These are phyloP conservation scores for Pseudozyma hubeiensis DNA, from an alignment of 1,284 basidiomycete species.

Conservation along the genomic window DNA sequence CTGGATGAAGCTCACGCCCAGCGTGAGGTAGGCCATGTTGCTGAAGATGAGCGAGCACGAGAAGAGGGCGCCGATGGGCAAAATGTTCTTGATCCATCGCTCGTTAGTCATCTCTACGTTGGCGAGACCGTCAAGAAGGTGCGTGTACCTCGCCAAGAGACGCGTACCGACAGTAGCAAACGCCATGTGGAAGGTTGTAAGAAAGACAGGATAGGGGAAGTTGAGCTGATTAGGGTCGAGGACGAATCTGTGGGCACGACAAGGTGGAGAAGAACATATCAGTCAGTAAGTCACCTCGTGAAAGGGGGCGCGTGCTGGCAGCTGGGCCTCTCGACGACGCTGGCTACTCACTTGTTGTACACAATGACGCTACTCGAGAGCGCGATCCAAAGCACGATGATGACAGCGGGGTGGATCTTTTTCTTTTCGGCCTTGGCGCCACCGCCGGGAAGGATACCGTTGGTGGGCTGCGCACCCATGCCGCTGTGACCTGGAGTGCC, in stretches of 20 bases:
- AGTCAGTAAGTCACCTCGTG: neutral
- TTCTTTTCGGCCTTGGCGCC: conserved; percentile 54
- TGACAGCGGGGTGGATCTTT: conserved; percentile 72
- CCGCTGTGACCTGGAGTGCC: conserved; percentile 52
- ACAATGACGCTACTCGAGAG: conserved; percentile 92
- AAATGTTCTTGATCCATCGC: conserved; percentile 77
- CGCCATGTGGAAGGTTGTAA: conserved; percentile 68
- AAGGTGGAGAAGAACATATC: neutral
- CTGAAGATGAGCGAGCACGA: conserved; percentile 89
- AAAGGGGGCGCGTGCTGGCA: too few relatives aligned
- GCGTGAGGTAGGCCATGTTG: conserved; percentile 92
- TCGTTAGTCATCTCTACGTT: conserved; percentile 79
- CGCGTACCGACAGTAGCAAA: conserved; percentile 86
- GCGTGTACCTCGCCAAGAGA: conserved; percentile 86
- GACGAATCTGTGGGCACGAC: conserved; percentile 26
- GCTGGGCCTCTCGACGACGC: neutral
- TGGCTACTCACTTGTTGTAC: conserved; percentile 76
- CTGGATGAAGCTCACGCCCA: conserved; percentile 93
- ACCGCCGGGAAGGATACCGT: conserved; percentile 57
- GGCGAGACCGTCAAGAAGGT: conserved; percentile 86
- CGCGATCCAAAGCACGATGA: conserved; percentile 89
- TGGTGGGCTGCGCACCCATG: conserved; percentile 41
- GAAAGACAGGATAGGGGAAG: conserved; percentile 69
- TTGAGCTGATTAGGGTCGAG: conserved; percentile 56
- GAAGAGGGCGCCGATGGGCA: conserved; percentile 93